A percentile compares a stretch with the other conserved stretches of the same genome.
Evolutionary conservation across 495 filamentous ascomycete genomes (phyloP).

Genomic region (Zalerion maritima): DNA sequence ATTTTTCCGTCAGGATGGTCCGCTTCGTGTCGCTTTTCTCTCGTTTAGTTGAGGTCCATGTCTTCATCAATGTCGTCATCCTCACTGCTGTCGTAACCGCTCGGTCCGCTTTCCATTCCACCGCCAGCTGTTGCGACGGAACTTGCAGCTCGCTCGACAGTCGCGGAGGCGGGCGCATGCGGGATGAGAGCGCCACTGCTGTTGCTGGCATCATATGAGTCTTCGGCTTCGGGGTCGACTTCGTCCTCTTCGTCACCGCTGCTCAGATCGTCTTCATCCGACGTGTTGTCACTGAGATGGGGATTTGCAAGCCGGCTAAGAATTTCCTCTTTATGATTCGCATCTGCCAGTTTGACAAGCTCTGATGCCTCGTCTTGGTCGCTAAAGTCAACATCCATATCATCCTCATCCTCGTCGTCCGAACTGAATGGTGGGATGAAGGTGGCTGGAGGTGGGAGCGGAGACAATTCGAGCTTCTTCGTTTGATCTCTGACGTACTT

Average conservation of each 20-base stretch:
- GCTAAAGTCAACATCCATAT: too few species aligned
- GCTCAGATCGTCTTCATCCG: constrained; percentile 6
- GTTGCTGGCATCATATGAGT: constrained; percentile 9
- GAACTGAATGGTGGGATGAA: constrained; percentile 24
- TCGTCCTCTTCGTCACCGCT: constrained; percentile 13
- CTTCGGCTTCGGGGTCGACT: constrained; percentile 8
- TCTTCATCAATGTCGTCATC: too few species aligned
- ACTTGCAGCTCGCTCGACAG: constrained; percentile 17
- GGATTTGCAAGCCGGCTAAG: constrained; percentile 17
- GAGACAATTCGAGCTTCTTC: constrained; percentile 20
- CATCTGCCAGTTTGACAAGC: too few species aligned
- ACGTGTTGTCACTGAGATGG: constrained; percentile 12
- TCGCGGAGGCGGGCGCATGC: not conserved
- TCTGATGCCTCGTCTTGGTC: too few species aligned
- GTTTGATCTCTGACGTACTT: constrained; percentile 20
- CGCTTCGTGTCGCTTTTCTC: too few species aligned
- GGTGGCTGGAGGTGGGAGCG: constrained; percentile 28
- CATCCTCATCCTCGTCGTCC: constrained; percentile 18
- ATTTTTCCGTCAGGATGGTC: too few species aligned
- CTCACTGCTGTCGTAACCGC: constrained; percentile 24
- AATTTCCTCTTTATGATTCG: constrained; percentile 8
- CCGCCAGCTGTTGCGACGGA: constrained; percentile 29
- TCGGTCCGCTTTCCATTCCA: too few species aligned
- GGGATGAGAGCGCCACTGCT: constrained; percentile 1
- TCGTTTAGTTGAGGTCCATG: too few species aligned